A percentile compares a stretch with the other conserved stretches of the same genome.
These are phyloP conservation scores for Podospora anserina DNA, from an alignment of 495 filamentous ascomycete genomes.

Conservation along the genomic window DNA sequence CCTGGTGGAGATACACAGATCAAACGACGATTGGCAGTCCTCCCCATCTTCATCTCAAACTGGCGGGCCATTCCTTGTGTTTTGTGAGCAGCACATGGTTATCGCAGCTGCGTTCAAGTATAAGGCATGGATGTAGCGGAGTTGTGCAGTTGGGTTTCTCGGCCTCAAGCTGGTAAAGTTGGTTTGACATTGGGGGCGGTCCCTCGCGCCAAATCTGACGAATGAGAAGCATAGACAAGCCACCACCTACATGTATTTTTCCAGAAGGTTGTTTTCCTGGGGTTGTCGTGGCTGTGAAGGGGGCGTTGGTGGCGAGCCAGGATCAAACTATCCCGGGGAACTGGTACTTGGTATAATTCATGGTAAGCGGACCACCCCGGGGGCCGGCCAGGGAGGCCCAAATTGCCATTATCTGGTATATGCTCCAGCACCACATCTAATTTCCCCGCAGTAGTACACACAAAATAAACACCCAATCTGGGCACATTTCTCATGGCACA, in stretches of 20 bases:
- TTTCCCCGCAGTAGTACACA: background rate
- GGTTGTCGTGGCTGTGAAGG: background rate
- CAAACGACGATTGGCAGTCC: no score
- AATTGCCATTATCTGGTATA: background rate
- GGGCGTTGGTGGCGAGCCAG: background rate
- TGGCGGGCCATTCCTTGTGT: no score
- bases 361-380: background rate
- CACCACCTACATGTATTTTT: background rate
- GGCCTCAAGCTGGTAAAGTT: background rate
- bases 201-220: background rate
- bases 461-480: background rate
- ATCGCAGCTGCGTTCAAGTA: no score
- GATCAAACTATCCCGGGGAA: background rate
- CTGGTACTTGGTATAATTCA: background rate
- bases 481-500: background rate
- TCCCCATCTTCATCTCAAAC: no score
- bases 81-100: no score
- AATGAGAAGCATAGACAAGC: background rate
- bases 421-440: background rate
- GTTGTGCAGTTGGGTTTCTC: no score
- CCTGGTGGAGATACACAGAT: no score
- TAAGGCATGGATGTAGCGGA: no score
- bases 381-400: background rate
- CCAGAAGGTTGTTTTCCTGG: background rate
- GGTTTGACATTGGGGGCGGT: background rate